Evolutionary conservation across 805 yeast genomes (phyloP), one percentile per base, ranked within the genome.

Genomic region (Jamesozyma rosinii): DNA sequence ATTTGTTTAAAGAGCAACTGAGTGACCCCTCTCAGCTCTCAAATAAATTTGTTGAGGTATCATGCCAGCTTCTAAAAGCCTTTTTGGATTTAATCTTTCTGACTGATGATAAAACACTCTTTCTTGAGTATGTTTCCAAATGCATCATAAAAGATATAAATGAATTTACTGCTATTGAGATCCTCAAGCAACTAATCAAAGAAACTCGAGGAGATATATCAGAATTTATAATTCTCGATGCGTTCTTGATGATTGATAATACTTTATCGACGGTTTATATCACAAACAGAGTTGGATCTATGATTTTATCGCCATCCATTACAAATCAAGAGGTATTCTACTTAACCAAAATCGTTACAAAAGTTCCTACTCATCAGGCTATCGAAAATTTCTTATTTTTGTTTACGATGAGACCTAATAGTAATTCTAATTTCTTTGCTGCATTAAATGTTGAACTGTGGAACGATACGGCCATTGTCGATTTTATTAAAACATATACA

Each of bases 221-320:
- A 3, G 57, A 53, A 31, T 34, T 51, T 17, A 20, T 39, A 21
- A 37, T 50, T 8, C 44, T 44, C 19, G 48, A 48, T 18, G 39
- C 35, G n/a, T 50, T 55, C 35, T 22, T 51, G 35, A 40, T 43
- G n/a, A 22, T 43, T 14, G 38, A 44, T 1, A 53, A 56, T 37
- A 15, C 26, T 5, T 6, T 26, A 6, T 44, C 47, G 13, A 43
- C 29, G 27, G 26, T 31, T 11, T 57, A 56, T 27, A 44, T 52
- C 13, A 47, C 48, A 3, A 57, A 58, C 38, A 46, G 54, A 52
- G 44, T 57, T 20, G 54, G 59, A 8, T 53, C 62, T 4, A 52
- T 47, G 38, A 38, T 57, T n/a, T 38, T 55, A 18, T 45, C 56
- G 4, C 43, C 50, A 8, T 44, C 39, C 22, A 46, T 57, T 38